Percentiles rank a stretch among this genome's conserved stretches.
Evolutionary conservation across 805 yeast genomes (phyloP).

Genomic region (Barnettozyma vustinii): DNA sequence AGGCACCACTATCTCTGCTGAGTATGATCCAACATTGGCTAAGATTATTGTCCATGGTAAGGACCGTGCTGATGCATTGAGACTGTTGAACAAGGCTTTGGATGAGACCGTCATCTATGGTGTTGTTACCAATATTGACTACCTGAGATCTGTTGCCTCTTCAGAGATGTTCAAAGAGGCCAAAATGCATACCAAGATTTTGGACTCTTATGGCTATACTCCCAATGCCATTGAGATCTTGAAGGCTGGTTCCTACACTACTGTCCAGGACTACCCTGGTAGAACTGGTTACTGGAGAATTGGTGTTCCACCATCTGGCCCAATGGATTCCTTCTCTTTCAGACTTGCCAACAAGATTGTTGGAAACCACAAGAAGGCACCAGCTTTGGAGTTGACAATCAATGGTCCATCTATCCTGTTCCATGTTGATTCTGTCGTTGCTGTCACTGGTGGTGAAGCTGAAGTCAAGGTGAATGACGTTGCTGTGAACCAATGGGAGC

Average conservation of each 20-base stretch:
- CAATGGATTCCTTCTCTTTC: slow-evolving; percentile 93
- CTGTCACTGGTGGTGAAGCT: slow-evolving; percentile 83
- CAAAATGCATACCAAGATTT: slow-evolving; percentile 78
- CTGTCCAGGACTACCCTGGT: slow-evolving; percentile 94
- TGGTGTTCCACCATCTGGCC: slow-evolving; percentile 98
- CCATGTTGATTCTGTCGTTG: slow-evolving; percentile 73
- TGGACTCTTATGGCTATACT: slow-evolving; percentile 73
- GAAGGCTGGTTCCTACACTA: slow-evolving; percentile 91
- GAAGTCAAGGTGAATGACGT: slow-evolving; percentile 61
- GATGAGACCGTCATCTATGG: slow-evolving; percentile 86
- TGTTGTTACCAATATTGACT: slow-evolving; percentile 84
- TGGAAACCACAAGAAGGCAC: slow-evolving; percentile 76
- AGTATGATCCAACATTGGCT: slow-evolving; percentile 94
- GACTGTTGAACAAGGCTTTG: slow-evolving; percentile 71
- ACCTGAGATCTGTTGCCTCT: slow-evolving; percentile 77
- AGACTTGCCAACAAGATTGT: slow-evolving; percentile 86
- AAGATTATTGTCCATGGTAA: slow-evolving; percentile 93
- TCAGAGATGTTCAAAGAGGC: slow-evolving; percentile 82
- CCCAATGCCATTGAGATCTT: slow-evolving; percentile 83
- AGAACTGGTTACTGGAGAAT: slow-evolving; percentile 60
- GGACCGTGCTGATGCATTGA: slow-evolving; percentile 80
- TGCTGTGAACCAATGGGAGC: slow-evolving; percentile 59
- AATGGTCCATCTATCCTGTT: slow-evolving; percentile 82
- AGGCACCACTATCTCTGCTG: slow-evolving; percentile 85
- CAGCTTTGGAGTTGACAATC: slow-evolving; percentile 87